Percentiles rank a stretch among this genome's conserved stretches.
phyloP scores from a whole-genome alignment of 306 rosid species.

The Gynostemma pentaphyllum region DNA sequence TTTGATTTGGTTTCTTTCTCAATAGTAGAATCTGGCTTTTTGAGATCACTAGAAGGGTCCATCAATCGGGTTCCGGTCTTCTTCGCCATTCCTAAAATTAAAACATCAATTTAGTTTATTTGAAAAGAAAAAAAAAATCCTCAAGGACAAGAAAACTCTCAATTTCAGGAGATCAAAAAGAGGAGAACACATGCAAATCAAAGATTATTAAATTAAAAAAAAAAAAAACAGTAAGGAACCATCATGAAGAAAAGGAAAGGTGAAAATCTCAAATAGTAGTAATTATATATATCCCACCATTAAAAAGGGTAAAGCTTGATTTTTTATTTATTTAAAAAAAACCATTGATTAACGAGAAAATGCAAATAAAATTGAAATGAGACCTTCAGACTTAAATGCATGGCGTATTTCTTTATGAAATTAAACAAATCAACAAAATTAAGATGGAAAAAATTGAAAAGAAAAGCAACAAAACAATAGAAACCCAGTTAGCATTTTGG shows the following conservation, averaged over 20 bases:
- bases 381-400: neutral
- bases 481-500: neutral
- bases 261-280: neutral
- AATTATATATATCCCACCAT: neutral
- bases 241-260: neutral
- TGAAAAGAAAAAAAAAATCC: neutral
- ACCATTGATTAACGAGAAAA: neutral
- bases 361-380: neutral
- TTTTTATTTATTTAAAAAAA: too few species aligned
- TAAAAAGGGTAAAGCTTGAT: neutral
- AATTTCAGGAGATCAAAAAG: neutral
- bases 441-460: neutral
- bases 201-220: neutral
- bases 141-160: neutral
- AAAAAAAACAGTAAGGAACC: neutral
- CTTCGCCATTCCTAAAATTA: constrained; percentile 7
- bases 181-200: neutral
- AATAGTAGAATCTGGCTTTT: neutral
- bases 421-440: neutral
- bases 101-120: neutral
- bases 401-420: neutral
- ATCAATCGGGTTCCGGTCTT: constrained; percentile 2
- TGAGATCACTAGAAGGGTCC: constrained; percentile 4
- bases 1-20: constrained; percentile 6
- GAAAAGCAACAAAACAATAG: neutral